Base-by-base conservation (phyloP, 495 filamentous ascomycete species). In the Jackrogersella multiformis region DNA sequence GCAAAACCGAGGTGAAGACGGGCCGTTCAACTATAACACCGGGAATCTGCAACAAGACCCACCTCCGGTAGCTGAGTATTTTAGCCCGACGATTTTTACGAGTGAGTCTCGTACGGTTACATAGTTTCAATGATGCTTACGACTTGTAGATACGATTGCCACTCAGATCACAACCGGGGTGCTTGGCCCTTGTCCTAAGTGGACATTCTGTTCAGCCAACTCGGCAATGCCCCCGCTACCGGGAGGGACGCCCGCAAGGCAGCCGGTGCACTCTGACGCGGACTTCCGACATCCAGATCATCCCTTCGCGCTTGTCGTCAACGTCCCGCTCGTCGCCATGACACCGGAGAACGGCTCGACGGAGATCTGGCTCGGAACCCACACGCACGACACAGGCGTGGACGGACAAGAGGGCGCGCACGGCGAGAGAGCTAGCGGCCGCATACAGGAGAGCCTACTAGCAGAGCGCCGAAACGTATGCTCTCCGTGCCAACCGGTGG, bases 351-450 rank as follows among this genome's bases (percentile, higher is more conserved):
- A 87, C 58, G 86, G 86, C 5, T 80, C 79, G 0, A 88, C 86
- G 0, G 86, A 89, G 66, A 60, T 88, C 10, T 88, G 86, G 86
- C 79, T 87, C 5, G 86, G 86, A 1, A 87, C 84, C 1, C 86
- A 88, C 62, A 74, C 66, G 13, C 65, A 61, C 15, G 56, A n/a
- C 1, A 45, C 42, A 4, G 67, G 64, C n/a, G 46, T 81, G 1
- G 69, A 72, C 36, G 76, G 74, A 5, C 84, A 87, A 70, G 80
- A 82, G 54, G 81, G 81, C 5, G 56, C 59, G 24, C 79, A 81
- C 49, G 84, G 81, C 9, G 83, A 84, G 38, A 69, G 84, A 41
- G 78, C 79, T 1, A 84, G 82, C 56, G 81, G 81, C 1, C 74
- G 81, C 39, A 84, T 86, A 61, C 81, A 75, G 23, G 26, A 69